These are phyloP conservation scores for Fusarium stilboides DNA, from an alignment of 2,329 filamentous ascomycete genomes.

Conservation along the genomic window DNA sequence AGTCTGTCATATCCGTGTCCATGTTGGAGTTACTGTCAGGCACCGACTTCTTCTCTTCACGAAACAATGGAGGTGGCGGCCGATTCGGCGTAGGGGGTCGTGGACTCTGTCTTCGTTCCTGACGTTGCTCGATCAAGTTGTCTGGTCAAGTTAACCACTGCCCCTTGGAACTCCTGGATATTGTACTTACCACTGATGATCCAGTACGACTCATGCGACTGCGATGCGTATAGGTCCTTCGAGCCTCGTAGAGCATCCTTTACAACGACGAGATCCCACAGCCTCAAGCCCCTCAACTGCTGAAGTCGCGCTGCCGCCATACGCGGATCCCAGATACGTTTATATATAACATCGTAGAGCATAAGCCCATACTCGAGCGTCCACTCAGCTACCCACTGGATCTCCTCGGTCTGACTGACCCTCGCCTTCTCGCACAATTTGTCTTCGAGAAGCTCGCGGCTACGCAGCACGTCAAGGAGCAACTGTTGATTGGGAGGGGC, in stretches of 20 bases:
- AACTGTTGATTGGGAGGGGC: not conserved
- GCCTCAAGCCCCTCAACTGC: conserved; percentile 31
- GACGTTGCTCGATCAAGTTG: conserved; percentile 8
- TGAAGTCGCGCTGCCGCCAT: conserved; percentile 26
- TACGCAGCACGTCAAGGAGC: conserved; percentile 14
- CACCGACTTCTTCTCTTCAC: not conserved
- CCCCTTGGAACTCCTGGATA: not conserved
- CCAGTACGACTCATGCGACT: conserved; percentile 31
- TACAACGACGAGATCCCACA: conserved; percentile 47
- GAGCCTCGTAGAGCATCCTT: conserved; percentile 37
- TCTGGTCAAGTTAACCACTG: conserved; percentile 19
- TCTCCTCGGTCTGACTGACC: conserved; percentile 43
- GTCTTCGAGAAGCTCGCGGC: conserved; percentile 25
- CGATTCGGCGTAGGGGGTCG: not conserved
- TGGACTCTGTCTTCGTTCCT: not conserved
- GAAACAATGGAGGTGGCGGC: conserved; percentile 30
- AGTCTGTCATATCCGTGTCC: not conserved
- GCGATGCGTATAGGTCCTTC: conserved; percentile 30
- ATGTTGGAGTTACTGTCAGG: not conserved
- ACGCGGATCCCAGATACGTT: not conserved
- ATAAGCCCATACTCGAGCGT: conserved; percentile 48
- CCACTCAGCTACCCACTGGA: conserved; percentile 49
- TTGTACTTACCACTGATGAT: conserved; percentile 15
- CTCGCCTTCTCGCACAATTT: conserved; percentile 14
- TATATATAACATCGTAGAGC: conserved; percentile 39